A percentile compares a stretch with the other conserved stretches of the same genome.
Conservation (phyloP, 2,329 filamentous ascomycete genomes). For the Davidsoniella eucalypti region DNA sequence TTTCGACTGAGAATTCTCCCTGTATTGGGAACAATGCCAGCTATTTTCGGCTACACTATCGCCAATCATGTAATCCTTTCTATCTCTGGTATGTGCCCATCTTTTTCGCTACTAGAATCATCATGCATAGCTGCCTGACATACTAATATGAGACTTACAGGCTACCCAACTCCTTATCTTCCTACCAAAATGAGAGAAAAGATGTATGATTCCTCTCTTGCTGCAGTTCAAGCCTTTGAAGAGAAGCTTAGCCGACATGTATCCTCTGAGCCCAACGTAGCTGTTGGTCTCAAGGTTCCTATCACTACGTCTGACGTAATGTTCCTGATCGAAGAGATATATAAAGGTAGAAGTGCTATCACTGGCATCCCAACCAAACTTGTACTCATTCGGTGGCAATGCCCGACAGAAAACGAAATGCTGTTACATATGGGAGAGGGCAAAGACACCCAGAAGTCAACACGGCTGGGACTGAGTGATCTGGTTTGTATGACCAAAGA, state of each 20-base stretch:
- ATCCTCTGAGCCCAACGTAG: constrained; percentile 23
- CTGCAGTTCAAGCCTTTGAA: constrained; percentile 58
- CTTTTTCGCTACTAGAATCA: neutral
- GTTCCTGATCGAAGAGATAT: constrained; percentile 83
- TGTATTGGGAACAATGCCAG: constrained; percentile 91
- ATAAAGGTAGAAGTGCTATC: constrained; percentile 62
- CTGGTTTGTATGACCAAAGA: constrained; percentile 89
- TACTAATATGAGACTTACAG: constrained; percentile 22
- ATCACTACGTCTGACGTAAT: constrained; percentile 66
- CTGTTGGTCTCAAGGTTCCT: constrained; percentile 61
- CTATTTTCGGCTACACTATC: constrained; percentile 79
- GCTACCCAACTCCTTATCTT: constrained; percentile 75
- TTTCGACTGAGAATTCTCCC: constrained; percentile 92
- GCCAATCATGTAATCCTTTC: constrained; percentile 86
- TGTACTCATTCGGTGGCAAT: constrained; percentile 64
- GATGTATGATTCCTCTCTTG: constrained; percentile 75
- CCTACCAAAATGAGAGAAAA: constrained; percentile 72
- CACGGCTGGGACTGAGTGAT: constrained; percentile 50
- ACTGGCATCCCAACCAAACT: constrained; percentile 69
- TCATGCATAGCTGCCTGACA: neutral
- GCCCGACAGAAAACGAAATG: constrained; percentile 38
- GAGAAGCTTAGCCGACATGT: constrained; percentile 49
- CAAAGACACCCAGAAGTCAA: constrained; percentile 59
- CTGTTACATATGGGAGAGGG: constrained; percentile 43
- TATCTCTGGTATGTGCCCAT: constrained; percentile 32